A percentile compares a stretch with the other conserved stretches of the same genome.
phyloP scores from a whole-genome alignment of 805 yeast species.

The Saccharomycopsis synnaedendra region DNA sequence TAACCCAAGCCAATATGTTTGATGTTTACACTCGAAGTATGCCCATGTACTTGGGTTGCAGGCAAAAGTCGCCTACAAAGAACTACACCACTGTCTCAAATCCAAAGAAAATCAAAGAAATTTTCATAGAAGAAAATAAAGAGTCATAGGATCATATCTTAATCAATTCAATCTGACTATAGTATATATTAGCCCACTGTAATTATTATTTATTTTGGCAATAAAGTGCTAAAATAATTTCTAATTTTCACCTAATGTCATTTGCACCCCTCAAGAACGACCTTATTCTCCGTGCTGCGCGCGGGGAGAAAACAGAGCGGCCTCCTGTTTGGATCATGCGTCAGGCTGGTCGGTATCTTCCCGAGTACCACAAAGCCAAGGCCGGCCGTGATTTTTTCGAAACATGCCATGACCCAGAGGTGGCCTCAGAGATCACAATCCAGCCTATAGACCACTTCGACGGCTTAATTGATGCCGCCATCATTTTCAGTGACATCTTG shows the following conservation, averaged over 20 bases:
- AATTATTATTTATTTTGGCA: too few species aligned
- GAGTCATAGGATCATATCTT: too few species aligned
- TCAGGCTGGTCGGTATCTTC: conserved; percentile 90
- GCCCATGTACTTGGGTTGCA: too few species aligned
- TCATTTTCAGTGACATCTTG: conserved; percentile 87
- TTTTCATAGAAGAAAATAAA: too few species aligned
- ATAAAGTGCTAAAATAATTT: too few species aligned
- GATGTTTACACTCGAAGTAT: too few species aligned
- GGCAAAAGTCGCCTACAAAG: too few species aligned
- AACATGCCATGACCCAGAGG: conserved; percentile 89
- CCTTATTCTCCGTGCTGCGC: conserved; percentile 82
- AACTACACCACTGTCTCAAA: too few species aligned
- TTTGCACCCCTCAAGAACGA: conserved; percentile 84
- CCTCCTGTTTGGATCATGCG: conserved; percentile 99
- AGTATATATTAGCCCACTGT: too few species aligned
- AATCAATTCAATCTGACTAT: too few species aligned
- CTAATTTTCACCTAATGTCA: conserved; percentile 14
- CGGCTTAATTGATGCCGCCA: conserved; percentile 92
- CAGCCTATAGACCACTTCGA: conserved; percentile 88
- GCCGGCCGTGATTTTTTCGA: conserved; percentile 83
- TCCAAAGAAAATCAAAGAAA: too few species aligned
- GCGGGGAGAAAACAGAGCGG: conserved; percentile 82
- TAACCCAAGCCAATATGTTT: too few species aligned
- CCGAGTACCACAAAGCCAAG: conserved; percentile 86
- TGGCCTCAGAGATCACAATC: conserved; percentile 87